phyloP scores from a whole-genome alignment of 2,329 filamentous ascomycete genomes.

The Fusarium tuaranense region DNA sequence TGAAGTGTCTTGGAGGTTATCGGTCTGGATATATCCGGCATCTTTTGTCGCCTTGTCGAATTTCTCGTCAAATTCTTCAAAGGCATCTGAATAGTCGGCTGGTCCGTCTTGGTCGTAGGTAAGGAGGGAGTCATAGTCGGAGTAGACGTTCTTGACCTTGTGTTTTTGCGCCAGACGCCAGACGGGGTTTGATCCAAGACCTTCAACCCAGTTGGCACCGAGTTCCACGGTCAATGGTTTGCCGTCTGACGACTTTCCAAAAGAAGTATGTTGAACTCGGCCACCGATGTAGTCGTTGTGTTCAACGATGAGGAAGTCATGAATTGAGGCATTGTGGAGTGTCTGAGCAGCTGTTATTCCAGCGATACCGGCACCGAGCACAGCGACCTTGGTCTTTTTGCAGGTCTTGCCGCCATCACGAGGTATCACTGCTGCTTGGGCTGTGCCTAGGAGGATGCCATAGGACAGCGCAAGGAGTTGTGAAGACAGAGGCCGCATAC shows the following conservation, averaged over 20 bases:
- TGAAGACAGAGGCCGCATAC: conserved; percentile 9
- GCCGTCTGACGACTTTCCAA: conserved; percentile 63
- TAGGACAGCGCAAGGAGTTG: conserved; percentile 12
- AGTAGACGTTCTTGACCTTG: conserved; percentile 65
- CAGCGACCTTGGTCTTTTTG: conserved; percentile 47
- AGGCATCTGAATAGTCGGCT: conserved; percentile 61
- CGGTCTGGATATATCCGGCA: conserved; percentile 66
- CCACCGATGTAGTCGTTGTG: conserved; percentile 73
- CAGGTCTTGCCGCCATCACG: conserved; percentile 31
- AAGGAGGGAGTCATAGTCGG: conserved; percentile 67
- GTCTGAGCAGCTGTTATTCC: conserved; percentile 75
- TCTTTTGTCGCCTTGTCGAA: conserved; percentile 60
- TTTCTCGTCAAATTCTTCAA: conserved; percentile 62
- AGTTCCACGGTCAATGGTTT: conserved; percentile 70
- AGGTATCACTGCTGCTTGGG: conserved; percentile 24
- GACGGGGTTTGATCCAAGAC: conserved; percentile 63
- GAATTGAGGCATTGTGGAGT: conserved; percentile 68
- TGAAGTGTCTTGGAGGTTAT: conserved; percentile 72
- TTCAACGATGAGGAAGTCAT: conserved; percentile 75
- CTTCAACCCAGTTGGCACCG: conserved; percentile 73
- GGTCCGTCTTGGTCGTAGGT: conserved; percentile 71
- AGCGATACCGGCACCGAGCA: conserved; percentile 68
- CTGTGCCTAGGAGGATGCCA: conserved; percentile 9
- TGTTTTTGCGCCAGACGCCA: conserved; percentile 72
- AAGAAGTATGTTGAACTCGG: conserved; percentile 66